Base-by-base conservation (phyloP, 1,139 yeast species). In the Candida sanyaensis region DNA sequence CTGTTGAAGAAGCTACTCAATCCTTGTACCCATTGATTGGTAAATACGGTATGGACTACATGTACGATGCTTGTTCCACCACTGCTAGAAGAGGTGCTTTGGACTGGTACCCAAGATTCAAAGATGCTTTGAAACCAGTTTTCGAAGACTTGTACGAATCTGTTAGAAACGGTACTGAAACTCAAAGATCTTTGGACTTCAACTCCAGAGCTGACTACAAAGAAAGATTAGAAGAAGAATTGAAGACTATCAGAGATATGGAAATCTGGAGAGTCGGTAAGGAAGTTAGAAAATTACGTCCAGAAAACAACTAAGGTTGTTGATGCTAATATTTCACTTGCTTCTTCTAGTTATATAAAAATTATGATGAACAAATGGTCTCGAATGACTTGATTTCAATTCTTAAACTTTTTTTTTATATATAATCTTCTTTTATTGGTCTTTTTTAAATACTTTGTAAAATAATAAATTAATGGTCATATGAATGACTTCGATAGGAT, bases 61-160 rank as follows among this genome's bases (percentile, higher is more conserved):
- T 93, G 99, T 93, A 93, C 86, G 98, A 92, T 71, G 99, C 99
- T 65, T 93, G 99, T 80, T 93, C 99, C 61, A 93, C 99, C 71
- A 93, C 99, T 63, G 99, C 99, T 65, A 90, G 98, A 84, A 91
- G 99, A 83, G 99, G 99, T 84, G 99, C 99, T 70, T 85, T 93
- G 68, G 99, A 93, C 83, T 93, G 99, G 99, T 92, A 93, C 84
- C 99, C 98, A 77, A 80, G 86, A 75, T 93, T 93, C 90, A 91
- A 91, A 86, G 95, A 89, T 65, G 97, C 97, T 69, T 85, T 93
- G 79, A 93, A 93, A 83, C 99, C 99, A 68, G 97, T 93, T 54
- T 93, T 93, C 83, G 83, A 87, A 75, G 96, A 93, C 69, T 84
- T 93, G 69, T 93, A 93, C 83, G 92, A 88, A 74, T 84, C 96